phyloP scores from a whole-genome alignment of 345 rosid species.

The Noccaea caerulescens region DNA sequence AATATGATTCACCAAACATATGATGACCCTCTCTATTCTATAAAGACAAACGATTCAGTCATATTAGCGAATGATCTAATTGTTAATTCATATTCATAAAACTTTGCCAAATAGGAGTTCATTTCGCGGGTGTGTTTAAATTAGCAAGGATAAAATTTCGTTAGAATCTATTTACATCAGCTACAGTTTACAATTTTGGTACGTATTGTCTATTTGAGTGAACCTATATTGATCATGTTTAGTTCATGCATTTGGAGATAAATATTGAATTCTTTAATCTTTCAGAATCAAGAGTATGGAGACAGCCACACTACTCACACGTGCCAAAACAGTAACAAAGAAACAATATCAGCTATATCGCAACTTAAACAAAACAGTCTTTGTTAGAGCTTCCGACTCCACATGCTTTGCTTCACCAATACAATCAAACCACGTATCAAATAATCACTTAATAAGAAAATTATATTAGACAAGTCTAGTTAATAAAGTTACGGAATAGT shows the following conservation, averaged over 20 bases:
- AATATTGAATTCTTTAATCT: constrained; percentile 4
- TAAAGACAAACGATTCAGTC: constrained; percentile 4
- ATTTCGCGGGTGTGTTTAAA: background rate
- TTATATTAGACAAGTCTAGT: background rate
- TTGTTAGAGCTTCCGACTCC: constrained; percentile 26
- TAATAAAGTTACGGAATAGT: background rate
- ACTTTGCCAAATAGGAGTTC: background rate
- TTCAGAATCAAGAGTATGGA: constrained; percentile 15
- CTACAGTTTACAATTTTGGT: background rate
- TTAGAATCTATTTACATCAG: background rate
- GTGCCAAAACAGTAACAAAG: constrained; percentile 38
- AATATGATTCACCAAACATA: constrained; percentile 34
- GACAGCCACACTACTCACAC: constrained; percentile 28
- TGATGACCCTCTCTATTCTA: constrained; percentile 27
- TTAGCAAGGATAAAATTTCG: background rate
- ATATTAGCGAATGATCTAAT: background rate
- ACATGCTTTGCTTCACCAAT: constrained; percentile 28
- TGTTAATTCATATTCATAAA: background rate
- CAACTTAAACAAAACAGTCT: constrained; percentile 22
- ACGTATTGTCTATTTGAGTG: background rate
- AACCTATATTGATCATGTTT: background rate
- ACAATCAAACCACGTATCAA: background rate
- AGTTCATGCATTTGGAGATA: constrained; percentile 13
- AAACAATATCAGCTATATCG: constrained; percentile 16
- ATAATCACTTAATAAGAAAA: background rate